Percentiles rank a stretch among this genome's conserved stretches.
Evolutionary conservation across 164 flowering plant species (phyloP).

Genomic region (Paratinospora sagittata): DNA sequence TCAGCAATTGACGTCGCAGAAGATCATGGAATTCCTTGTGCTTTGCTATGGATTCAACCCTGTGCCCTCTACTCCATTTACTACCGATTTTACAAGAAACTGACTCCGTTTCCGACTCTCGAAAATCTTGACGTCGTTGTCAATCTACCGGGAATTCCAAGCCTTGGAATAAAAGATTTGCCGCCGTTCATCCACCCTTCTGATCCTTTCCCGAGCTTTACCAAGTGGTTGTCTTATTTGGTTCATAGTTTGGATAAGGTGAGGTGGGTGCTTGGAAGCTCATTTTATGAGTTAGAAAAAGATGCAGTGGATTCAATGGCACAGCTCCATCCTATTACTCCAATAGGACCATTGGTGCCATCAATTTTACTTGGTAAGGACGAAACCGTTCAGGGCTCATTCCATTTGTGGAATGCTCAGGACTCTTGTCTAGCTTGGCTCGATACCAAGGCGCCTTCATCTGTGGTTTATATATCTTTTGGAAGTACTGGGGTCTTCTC

Average conservation of each 20-base stretch:
- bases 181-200: conserved; percentile 60
- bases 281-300: conserved; percentile 61
- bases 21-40: conserved; percentile 40
- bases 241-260: conserved; percentile 45
- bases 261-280: conserved; percentile 56
- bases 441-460: conserved; percentile 31
- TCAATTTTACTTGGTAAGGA: background rate
- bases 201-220: conserved; percentile 30
- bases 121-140: conserved; percentile 31
- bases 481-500: conserved; percentile 41
- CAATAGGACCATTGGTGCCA: conserved; percentile 61
- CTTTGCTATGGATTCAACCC: conserved; percentile 78
- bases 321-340: conserved; percentile 24
- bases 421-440: conserved; percentile 51
- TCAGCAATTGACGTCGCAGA: conserved; percentile 74
- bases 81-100: conserved; percentile 38
- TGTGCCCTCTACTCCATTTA: conserved; percentile 56
- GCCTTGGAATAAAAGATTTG: conserved; percentile 48
- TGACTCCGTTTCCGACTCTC: conserved; percentile 43
- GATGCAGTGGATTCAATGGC: conserved; percentile 41
- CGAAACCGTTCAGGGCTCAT: conserved; percentile 17
- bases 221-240: conserved; percentile 27
- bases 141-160: conserved; percentile 51
- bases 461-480: conserved; percentile 62
- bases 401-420: conserved; percentile 43